phyloP scores from a whole-genome alignment of 805 yeast genomes.

The Teunomyces pallodes region DNA sequence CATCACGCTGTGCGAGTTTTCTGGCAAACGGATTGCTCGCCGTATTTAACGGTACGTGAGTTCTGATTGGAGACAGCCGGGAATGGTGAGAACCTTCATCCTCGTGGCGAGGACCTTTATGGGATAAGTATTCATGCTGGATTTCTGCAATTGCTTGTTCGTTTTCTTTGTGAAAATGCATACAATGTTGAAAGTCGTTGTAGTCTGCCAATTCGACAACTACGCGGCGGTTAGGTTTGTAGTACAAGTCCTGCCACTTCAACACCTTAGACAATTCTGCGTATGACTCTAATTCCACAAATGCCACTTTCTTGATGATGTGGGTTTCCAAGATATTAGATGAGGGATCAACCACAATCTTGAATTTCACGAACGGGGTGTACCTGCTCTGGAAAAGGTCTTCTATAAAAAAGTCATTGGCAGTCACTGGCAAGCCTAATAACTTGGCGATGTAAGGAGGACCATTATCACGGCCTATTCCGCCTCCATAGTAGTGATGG shows the following conservation, averaged over 20 bases:
- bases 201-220: slow-evolving; percentile 40
- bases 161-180: slow-evolving; percentile 37
- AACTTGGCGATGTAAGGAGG: slow-evolving; percentile 71
- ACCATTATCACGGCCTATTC: slow-evolving; percentile 17
- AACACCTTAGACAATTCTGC: slow-evolving; percentile 55
- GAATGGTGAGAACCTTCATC: neutral
- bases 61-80: neutral
- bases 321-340: slow-evolving; percentile 35
- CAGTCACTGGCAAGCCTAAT: slow-evolving; percentile 54
- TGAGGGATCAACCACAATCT: slow-evolving; percentile 55
- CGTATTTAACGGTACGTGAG: neutral
- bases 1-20: slow-evolving; percentile 1
- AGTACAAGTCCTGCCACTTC: slow-evolving; percentile 60
- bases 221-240: slow-evolving; percentile 41
- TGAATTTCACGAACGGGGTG: slow-evolving; percentile 55
- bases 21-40: slow-evolving; percentile 3
- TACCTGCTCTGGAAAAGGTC: slow-evolving; percentile 65
- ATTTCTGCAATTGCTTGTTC: slow-evolving; percentile 28
- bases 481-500: slow-evolving; percentile 2
- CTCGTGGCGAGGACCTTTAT: slow-evolving; percentile 10
- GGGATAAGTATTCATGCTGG: slow-evolving; percentile 27
- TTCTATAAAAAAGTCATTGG: slow-evolving; percentile 49
- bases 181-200: slow-evolving; percentile 38
- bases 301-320: slow-evolving; percentile 54
- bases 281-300: slow-evolving; percentile 54